Base-by-base conservation (phyloP, 495 filamentous ascomycete genomes). In the Tuber indicum region DNA sequence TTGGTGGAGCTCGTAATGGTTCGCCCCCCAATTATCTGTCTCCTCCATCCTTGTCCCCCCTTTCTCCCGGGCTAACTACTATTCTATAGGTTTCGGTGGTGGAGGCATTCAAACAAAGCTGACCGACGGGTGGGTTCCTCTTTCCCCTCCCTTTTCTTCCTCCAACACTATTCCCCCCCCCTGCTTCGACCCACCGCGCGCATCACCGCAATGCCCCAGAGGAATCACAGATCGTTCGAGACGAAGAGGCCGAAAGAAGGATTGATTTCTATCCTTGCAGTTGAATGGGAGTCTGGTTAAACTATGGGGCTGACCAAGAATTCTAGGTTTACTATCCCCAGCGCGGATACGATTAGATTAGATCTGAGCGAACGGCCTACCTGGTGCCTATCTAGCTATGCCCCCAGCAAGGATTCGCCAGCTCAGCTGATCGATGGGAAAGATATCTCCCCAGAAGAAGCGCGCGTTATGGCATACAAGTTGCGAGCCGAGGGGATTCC, bases 381-480 rank as follows among this genome's bases (percentile, higher is more conserved):
- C 9, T 84, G 82, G 82, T 74, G 62, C 42, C 76, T 84, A 23
- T 84, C 82, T 19, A 84, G 83, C 52, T 84, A 82, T 69, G 82
- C 83, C 17, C 82, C 82, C 39, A 82, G 82, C 16, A 84, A 83
- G 74, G 82, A 83, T 39, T 82, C 82, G 16, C 82, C 82, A 16
- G 70, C 74, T 19, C 82, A 84, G 49, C 74, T 84, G 62, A 83
- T 84, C 71, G 82, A 84, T 74, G 82, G 76, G 16, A 83, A 83
- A 44, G 82, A 84, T 75, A 74, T 84, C 52, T 83, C 82, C 9
- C 79, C 76, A 1, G 82, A 84, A 72, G 82, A 84, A 75, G 77
- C 77, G 47, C 81, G 82, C 4, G 75, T 84, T 26, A 73, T 78
- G 74, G 79, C 79, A 16, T 84, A 84, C 71, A 75, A 74, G 58